Evolutionary conservation across 1,139 yeast species (phyloP).

Genomic region (Debaryomycetaceae sp.): DNA sequence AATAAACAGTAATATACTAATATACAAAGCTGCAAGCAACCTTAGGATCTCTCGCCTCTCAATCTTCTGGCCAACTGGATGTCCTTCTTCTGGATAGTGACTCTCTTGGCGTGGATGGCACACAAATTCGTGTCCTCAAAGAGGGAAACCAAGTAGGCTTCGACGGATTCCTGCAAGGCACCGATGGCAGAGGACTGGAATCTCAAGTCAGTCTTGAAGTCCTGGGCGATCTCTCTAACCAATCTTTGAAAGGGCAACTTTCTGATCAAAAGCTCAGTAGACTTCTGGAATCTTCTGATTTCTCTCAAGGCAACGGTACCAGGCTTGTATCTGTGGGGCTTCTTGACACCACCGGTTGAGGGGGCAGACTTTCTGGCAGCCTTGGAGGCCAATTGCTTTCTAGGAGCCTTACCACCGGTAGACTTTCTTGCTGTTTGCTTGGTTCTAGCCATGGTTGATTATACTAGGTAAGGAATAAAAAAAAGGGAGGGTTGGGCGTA

Average conservation of each 20-base stretch:
- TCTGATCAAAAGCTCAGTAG: conserved; percentile 95
- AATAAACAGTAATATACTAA: conserved; percentile 10
- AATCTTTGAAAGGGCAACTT: conserved; percentile 98
- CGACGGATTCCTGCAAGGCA: conserved; percentile 98
- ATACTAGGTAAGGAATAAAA: conserved; percentile 7
- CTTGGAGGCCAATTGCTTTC: conserved; percentile 98
- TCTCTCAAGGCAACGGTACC: conserved; percentile 99
- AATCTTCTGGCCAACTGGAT: conserved; percentile 98
- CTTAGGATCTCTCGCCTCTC: conserved; percentile 90
- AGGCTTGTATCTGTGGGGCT: conserved; percentile 99
- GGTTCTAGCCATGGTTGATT: conserved; percentile 84
- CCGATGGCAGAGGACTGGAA: conserved; percentile 99
- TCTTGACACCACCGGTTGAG: conserved; percentile 98
- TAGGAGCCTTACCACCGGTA: conserved; percentile 99
- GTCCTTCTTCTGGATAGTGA: conserved; percentile 98
- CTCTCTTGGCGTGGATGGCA: conserved; percentile 99
- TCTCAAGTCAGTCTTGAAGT: conserved; percentile 96
- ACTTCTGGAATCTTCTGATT: conserved; percentile 98
- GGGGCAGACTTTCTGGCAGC: conserved; percentile 99
- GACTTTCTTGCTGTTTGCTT: conserved; percentile 99
- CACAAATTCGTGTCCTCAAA: conserved; percentile 98
- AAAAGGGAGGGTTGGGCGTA: conserved; percentile 1
- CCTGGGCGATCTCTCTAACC: conserved; percentile 97
- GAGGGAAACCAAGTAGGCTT: conserved; percentile 87
- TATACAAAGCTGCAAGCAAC: conserved; percentile 11